Evolutionary conservation across 208 protist genomes (phyloP).

Genomic region (Acanthamoeba healyi): DNA sequence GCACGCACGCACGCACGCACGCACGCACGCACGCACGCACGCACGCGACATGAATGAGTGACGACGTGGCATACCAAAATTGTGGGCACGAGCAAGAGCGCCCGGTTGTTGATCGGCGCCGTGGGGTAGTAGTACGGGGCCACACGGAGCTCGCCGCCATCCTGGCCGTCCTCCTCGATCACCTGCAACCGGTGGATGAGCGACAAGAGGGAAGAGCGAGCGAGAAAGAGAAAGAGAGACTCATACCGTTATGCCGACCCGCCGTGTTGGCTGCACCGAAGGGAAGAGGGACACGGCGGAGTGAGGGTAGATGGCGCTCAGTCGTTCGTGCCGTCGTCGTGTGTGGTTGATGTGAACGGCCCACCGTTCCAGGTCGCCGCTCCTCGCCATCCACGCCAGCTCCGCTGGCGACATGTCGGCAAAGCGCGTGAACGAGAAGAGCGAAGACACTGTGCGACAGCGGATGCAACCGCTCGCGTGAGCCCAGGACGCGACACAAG

Average conservation of each 20-base stretch:
- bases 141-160: too few relatives aligned
- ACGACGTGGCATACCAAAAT: background rate
- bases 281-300: background rate
- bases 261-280: background rate
- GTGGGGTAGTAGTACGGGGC: background rate
- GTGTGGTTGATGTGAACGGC: constrained; percentile 4
- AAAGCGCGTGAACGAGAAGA: constrained; percentile 75
- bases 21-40: background rate
- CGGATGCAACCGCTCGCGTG: background rate
- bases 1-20: background rate
- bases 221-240: background rate
- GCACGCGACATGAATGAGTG: background rate
- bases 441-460: background rate
- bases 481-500: too few relatives aligned
- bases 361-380: constrained; percentile 1
- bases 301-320: background rate
- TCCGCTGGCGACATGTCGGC: constrained; percentile 72
- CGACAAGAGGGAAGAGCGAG: background rate
- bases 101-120: constrained; percentile 16
- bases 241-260: background rate
- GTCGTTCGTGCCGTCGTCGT: background rate
- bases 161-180: background rate
- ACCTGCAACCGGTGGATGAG: background rate
- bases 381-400: constrained; percentile 26
- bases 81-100: background rate